Conservation (phyloP, 805 yeast genomes). For the Candida maris region DNA sequence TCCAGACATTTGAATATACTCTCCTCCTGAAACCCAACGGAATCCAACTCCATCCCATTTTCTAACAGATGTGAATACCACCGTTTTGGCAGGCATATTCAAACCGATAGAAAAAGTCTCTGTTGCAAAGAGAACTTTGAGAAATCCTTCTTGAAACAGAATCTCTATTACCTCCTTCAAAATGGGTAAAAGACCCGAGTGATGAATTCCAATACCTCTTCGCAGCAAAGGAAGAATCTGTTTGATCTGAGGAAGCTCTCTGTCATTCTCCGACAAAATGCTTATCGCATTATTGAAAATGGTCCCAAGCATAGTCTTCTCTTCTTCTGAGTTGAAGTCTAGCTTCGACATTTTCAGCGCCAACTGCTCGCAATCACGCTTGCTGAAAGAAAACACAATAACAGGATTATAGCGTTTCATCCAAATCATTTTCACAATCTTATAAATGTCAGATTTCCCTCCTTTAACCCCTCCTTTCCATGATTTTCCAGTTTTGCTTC, state of each 20-base stretch:
- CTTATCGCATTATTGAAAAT: conserved; percentile 89
- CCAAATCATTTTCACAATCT: conserved; percentile 98
- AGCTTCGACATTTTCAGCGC: conserved; percentile 95
- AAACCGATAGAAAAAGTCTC: conserved; percentile 98
- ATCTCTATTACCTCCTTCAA: conserved; percentile 94
- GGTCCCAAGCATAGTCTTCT: conserved; percentile 84
- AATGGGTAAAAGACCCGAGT: conserved; percentile 89
- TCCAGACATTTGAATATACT: conserved; percentile 98
- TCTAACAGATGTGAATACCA: conserved; percentile 94
- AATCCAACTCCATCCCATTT: conserved; percentile 98
- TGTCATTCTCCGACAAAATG: conserved; percentile 83
- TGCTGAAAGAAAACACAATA: conserved; percentile 96
- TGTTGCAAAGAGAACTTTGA: conserved; percentile 94
- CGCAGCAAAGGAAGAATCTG: conserved; percentile 83
- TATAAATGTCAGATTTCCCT: conserved; percentile 78
- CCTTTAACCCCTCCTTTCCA: conserved; percentile 78
- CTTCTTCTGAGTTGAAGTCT: conserved; percentile 92
- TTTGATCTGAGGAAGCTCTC: conserved; percentile 90
- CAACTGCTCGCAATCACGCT: conserved; percentile 91
- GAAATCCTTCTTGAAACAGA: conserved; percentile 91
- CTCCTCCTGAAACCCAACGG: conserved; percentile 99
- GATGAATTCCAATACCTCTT: conserved; percentile 98
- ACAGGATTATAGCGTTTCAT: conserved; percentile 95
- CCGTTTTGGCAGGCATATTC: conserved; percentile 99
- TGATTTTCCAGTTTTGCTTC: conserved; percentile 61